Conservation (phyloP, 129 eudicot species). For the Apium graveolens region DNA sequence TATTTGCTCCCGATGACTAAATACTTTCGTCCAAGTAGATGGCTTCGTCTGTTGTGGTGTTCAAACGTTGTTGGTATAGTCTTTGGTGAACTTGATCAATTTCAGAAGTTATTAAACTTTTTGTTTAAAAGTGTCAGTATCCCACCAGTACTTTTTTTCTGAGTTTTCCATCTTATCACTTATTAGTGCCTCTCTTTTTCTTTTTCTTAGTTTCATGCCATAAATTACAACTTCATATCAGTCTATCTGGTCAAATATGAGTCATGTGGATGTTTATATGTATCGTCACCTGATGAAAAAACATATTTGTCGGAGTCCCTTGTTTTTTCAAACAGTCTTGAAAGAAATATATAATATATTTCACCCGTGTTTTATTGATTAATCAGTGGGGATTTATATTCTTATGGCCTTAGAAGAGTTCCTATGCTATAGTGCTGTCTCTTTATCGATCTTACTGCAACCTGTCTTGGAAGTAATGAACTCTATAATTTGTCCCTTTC, state of each 20-base stretch:
- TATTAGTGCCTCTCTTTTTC: background rate
- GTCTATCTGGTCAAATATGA: background rate
- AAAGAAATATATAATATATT: background rate
- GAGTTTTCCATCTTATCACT: background rate
- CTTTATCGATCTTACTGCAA: background rate
- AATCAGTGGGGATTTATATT: background rate
- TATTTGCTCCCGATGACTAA: background rate
- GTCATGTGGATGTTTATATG: background rate
- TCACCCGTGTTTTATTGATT: background rate
- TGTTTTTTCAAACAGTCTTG: background rate
- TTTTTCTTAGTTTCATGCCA: background rate
- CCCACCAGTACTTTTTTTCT: background rate
- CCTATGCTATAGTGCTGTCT: background rate
- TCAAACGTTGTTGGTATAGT: background rate
- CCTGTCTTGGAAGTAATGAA: background rate
- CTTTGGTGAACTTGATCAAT: background rate
- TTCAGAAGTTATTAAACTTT: background rate
- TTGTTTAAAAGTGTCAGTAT: background rate
- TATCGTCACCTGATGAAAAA: background rate
- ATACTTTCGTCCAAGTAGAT: background rate
- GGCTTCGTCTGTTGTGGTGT: background rate
- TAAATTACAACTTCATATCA: background rate
- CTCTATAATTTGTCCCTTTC: slow-evolving; percentile 7
- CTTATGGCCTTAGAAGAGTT: slow-evolving; percentile 1
- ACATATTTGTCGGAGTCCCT: background rate